These are phyloP conservation scores for Mesembryanthemum crystallinum DNA, from an alignment of 148 eudicot genomes.

Conservation along the genomic window DNA sequence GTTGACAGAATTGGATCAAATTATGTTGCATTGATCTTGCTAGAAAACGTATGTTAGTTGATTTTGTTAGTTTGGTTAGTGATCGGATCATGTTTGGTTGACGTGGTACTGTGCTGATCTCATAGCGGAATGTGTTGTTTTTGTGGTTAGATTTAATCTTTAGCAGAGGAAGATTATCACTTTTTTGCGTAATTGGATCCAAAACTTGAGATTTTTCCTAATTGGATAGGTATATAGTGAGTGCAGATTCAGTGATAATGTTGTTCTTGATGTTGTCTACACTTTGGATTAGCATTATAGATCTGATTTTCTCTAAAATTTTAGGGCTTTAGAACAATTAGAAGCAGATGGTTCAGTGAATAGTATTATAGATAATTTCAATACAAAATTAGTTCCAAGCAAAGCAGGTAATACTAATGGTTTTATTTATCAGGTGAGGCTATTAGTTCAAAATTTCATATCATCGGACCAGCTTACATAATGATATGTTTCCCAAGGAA, in stretches of 20 bases:
- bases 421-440: too few relatives aligned
- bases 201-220: background rate
- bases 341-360: background rate
- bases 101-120: background rate
- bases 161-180: background rate
- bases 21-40: background rate
- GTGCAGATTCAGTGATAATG: background rate
- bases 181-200: slow-evolving; percentile 1
- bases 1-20: background rate
- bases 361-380: background rate
- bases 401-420: too few relatives aligned
- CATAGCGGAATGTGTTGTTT: background rate
- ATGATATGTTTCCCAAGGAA: too few relatives aligned
- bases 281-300: background rate
- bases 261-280: background rate
- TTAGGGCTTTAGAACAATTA: background rate
- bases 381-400: too few relatives aligned
- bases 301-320: background rate
- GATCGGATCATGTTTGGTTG: slow-evolving; percentile 14
- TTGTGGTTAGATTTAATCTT: background rate
- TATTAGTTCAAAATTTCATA: too few relatives aligned
- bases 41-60: background rate
- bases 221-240: background rate
- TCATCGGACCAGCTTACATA: too few relatives aligned
- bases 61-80: background rate